Evolutionary conservation across 106 monocot species (phyloP).

Genomic region (Chionographis japonica): DNA sequence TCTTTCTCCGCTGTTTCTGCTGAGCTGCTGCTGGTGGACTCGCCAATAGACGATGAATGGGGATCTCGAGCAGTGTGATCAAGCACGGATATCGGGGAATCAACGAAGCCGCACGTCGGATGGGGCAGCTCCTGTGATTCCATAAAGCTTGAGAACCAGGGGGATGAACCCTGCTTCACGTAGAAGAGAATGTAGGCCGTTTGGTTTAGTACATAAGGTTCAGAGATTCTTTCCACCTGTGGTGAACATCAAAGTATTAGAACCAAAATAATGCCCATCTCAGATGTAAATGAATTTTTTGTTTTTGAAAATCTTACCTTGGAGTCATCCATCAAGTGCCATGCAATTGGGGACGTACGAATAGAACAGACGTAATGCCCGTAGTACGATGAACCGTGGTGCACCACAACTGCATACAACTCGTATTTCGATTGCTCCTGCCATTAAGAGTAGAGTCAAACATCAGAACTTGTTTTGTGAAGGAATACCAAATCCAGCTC

Average conservation of each 20-base stretch:
- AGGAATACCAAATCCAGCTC: background rate
- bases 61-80: constrained; percentile 4
- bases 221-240: constrained; percentile 15
- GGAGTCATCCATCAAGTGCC: constrained; percentile 27
- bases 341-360: constrained; percentile 13
- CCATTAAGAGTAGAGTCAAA: background rate
- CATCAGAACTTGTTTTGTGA: background rate
- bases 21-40: constrained; percentile 9
- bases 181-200: constrained; percentile 58
- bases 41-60: constrained; percentile 12
- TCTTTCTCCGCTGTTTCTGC: constrained; percentile 13
- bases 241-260: background rate
- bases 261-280: background rate
- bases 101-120: background rate
- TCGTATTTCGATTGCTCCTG: constrained; percentile 26
- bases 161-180: constrained; percentile 35
- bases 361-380: constrained; percentile 25
- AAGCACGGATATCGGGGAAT: constrained; percentile 38
- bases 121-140: constrained; percentile 5
- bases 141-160: constrained; percentile 46
- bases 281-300: background rate
- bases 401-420: constrained; percentile 26
- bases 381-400: background rate
- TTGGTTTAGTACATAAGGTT: constrained; percentile 17
- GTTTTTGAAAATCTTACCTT: background rate